Base-by-base conservation (phyloP, 306 rosid species). In the Senna tora region DNA sequence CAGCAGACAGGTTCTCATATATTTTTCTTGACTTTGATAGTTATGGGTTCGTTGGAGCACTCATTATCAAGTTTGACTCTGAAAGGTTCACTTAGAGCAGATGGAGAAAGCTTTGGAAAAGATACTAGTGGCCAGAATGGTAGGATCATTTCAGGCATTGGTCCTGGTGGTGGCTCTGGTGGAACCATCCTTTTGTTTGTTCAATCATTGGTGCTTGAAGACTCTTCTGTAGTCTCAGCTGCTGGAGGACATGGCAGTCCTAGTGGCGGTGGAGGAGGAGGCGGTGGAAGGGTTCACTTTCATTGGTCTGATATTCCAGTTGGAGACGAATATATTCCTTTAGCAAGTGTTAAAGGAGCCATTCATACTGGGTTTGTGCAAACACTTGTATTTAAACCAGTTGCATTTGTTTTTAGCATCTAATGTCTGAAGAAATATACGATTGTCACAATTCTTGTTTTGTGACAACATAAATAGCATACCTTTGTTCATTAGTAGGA, bases 151-250 rank as follows among this genome's bases (percentile, higher is more conserved):
- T 82, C 87, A 56, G 79, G 81, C 81, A 67, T 89, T 62, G 97
- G 98, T 68, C 96, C 97, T 47, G 98, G 98, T 33, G 97, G 98
- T 72, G 98, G 97, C 77, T 94, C 98, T 38, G 98, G 98, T 77
- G 98, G 98, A 81, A 94, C 97, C 56, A 83, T 94, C 79, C 90
- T 94, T 77, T 72, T 94, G 69, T 94, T 94, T 75, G 86, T 94
- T 68, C 85, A 81, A 69, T 61, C 82, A 6, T 52, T 94, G 66
- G 80, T 75, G 50, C 96, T 94, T 60, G 81, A 88, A 65, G 84
- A 72, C 67, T 83, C 87, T 74, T 89, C 98, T 82, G 49, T 74
- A 53, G 80, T 91, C 68, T 94, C 98, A 73, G 77, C 94, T 76
- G 82, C 72, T 64, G 97, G 97, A 57, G 98, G 98, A 54, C 87